Evolutionary conservation across 2,329 filamentous ascomycete species (phyloP).

Genomic region (Fusarium clavum): DNA sequence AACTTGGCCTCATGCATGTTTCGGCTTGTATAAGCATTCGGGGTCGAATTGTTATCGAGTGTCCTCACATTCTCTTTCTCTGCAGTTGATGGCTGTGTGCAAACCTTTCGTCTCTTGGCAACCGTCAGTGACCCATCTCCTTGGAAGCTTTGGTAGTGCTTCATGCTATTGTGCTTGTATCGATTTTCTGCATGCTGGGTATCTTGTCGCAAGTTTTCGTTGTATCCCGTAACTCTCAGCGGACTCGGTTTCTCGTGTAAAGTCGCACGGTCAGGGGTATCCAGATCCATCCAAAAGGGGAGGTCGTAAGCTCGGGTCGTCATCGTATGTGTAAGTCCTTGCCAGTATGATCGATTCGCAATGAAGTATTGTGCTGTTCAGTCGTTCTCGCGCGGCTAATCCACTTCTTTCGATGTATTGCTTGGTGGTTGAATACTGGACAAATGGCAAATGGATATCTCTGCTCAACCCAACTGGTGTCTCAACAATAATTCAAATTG

Average conservation of each 20-base stretch:
- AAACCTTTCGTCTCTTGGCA: slow-evolving; percentile 50
- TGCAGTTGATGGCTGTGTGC: slow-evolving; percentile 4
- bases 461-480: not conserved
- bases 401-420: not conserved
- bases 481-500: not conserved
- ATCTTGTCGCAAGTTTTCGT: slow-evolving; percentile 15
- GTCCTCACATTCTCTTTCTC: slow-evolving; percentile 38
- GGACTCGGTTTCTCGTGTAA: slow-evolving; percentile 55
- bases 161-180: slow-evolving; percentile 44
- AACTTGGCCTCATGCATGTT: slow-evolving; percentile 14
- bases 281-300: slow-evolving; percentile 48
- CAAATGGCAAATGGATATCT: not conserved
- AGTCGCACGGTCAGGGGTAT: slow-evolving; percentile 42
- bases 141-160: not conserved
- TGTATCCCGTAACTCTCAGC: slow-evolving; percentile 62
- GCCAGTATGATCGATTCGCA: no score
- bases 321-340: slow-evolving; percentile 48
- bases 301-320: slow-evolving; percentile 47
- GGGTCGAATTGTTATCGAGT: not conserved
- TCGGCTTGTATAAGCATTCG: not conserved
- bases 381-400: not conserved
- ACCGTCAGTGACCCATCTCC: slow-evolving; percentile 48
- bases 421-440: not conserved
- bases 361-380: no score
- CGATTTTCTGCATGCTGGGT: slow-evolving; percentile 38